Base-by-base conservation (phyloP, 139 green algal species). In the Ettlia oleoabundans region DNA sequence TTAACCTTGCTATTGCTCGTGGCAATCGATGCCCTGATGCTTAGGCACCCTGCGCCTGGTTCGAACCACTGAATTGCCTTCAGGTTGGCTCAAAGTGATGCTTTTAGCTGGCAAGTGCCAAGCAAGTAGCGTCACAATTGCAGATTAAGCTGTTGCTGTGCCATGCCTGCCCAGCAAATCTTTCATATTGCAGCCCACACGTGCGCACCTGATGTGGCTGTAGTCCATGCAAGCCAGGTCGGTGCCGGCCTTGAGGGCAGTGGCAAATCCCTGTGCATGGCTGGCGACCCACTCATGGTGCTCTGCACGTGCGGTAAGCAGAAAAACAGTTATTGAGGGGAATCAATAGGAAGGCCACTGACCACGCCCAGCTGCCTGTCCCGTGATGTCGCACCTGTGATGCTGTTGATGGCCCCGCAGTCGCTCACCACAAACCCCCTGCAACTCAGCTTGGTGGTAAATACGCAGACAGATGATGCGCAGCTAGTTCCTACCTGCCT, bases 391-490 rank as follows among this genome's bases (percentile, higher is more conserved):
- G 8, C 67, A 55, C 40, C 38, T 9, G 47, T 63, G 42, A 81
- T 79, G 43, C 26, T 42, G 5, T 89, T 52, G 1, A 90, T 66
- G 0, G 87, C 84, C 1, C 76, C 84, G 64, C 82, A 89, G 68
- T 91, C 87, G 58, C 77, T 86, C 6, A 89, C 87, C 28, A 89
- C 82, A 61, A 89, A 82, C 22, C 84, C 85, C n/a, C 69, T 76
- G 69, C 67, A 51, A n/a, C n/a, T n/a, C n/a, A n/a, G n/a, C n/a
- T n/a, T n/a, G n/a, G n/a, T n/a, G n/a, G n/a, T n/a, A n/a, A n/a
- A n/a, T n/a, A n/a, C n/a, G n/a, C n/a, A n/a, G n/a, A n/a, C n/a
- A n/a, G n/a, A n/a, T n/a, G n/a, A n/a, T n/a, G n/a, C n/a, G n/a
- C n/a, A n/a, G n/a, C n/a, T n/a, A n/a, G n/a, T n/a, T n/a, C n/a